Evolutionary conservation across 768 basidiomycete species (phyloP), one percentile per base, ranked within the genome.

Genomic region (Agrocybe praecox): DNA sequence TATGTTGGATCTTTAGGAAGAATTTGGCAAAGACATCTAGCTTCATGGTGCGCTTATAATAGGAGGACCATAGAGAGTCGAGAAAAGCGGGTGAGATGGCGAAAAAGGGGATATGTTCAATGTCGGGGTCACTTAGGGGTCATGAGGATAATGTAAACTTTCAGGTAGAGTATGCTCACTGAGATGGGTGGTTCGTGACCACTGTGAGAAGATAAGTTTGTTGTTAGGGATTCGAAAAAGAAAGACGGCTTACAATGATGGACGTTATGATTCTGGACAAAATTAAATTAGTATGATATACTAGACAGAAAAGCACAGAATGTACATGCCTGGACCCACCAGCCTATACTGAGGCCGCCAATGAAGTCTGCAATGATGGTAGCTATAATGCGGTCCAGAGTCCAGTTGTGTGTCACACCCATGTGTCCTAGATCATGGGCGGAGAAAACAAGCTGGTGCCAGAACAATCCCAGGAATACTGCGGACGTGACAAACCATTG

Each of bases 341-440:
- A 99, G 40, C 95, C 93, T 21, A 97, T 81, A 68, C 95, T 97
- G 52, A 99, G 76, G 5, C 97, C 97, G 22, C 97, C 97, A 46
- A 95, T 77, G 65, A 88, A 93, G 69, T 94, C 84, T 0, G 96
- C 92, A 45, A 98, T 76, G 29, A 87, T 68, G 36, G 89, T 96
- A 12, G 86, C 89, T 33, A 96, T 73, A 34, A 94, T 65, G 29
- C 95, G 84, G 70, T 99, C 96, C 45, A 78, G 72, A 15, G 79
- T 71, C 90, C 94, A 96, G 66, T 89, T 75, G 57, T 96, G 94
- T 6, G 94, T 96, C 57, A 98, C 88, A 32, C 94, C 94, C 74
- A 91, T 86, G 74, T 99, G 97, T 2, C 96, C 97, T 10, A 97
- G 84, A 73, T 99, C 97, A 70, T 99, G 97, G 32, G 84, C 95